A percentile compares a stretch with the other conserved stretches of the same genome.
Evolutionary conservation across 1,284 basidiomycete genomes (phyloP).

Genomic region (Sparassis latifolia): DNA sequence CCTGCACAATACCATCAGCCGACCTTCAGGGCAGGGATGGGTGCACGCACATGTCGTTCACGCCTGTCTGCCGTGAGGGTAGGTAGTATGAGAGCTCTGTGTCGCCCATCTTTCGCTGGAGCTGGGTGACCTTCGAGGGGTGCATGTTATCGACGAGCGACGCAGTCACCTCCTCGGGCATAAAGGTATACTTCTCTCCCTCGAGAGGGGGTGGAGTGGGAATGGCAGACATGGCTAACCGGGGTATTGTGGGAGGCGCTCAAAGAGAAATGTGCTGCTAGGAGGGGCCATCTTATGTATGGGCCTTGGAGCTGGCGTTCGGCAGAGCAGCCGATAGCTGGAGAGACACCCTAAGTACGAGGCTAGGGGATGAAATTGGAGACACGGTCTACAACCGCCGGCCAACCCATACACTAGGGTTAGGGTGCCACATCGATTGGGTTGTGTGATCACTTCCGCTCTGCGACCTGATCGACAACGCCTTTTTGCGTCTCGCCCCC

Average conservation of each 20-base stretch:
- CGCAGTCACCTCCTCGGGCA: neutral
- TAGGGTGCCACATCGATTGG: too few relatives aligned
- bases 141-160: neutral
- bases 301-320: too few relatives aligned
- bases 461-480: too few relatives aligned
- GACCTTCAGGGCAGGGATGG: neutral
- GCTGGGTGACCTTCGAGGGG: slow-evolving; percentile 5
- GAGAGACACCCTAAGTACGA: too few relatives aligned
- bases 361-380: too few relatives aligned
- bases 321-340: too few relatives aligned
- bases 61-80: slow-evolving; percentile 64
- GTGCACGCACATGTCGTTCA: slow-evolving; percentile 71
- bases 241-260: neutral
- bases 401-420: too few relatives aligned
- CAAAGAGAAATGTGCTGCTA: too few relatives aligned
- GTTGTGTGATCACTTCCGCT: too few relatives aligned
- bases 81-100: slow-evolving; percentile 70
- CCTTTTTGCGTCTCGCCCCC: too few relatives aligned
- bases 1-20: slow-evolving; percentile 29
- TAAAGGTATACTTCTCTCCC: slow-evolving; percentile 3
- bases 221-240: neutral
- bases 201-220: slow-evolving; percentile 18
- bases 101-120: slow-evolving; percentile 49
- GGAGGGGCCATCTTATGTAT: too few relatives aligned
- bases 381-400: too few relatives aligned